A percentile compares a stretch with the other conserved stretches of the same genome.
Evolutionary conservation across 1,284 basidiomycete species (phyloP).

Genomic region (Pascua guehoae): DNA sequence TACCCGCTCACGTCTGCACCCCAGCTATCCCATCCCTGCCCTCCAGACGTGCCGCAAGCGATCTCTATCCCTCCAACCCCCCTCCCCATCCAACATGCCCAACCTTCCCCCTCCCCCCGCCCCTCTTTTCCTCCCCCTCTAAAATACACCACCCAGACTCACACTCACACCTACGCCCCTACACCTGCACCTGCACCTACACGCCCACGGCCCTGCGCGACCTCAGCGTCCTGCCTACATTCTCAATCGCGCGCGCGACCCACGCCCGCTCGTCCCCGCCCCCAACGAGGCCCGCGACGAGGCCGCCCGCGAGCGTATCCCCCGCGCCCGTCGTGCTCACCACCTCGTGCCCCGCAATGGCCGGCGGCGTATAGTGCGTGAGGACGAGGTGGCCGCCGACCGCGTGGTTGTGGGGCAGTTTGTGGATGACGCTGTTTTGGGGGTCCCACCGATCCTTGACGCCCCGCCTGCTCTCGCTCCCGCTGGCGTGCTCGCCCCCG

Average conservation of each 20-base stretch:
- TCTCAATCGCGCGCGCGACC: conserved; percentile 29
- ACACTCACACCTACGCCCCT: neutral
- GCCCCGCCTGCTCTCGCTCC: too few species aligned
- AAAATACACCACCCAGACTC: too few species aligned
- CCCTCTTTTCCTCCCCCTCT: too few species aligned
- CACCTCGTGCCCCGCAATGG: conserved; percentile 51
- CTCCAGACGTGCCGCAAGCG: too few species aligned
- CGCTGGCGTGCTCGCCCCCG: too few species aligned
- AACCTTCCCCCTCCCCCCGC: too few species aligned
- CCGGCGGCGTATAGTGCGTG: conserved; percentile 65
- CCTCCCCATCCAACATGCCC: too few species aligned
- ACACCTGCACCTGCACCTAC: conserved; percentile 21
- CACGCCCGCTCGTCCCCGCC: conserved; percentile 17
- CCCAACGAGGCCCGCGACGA: conserved; percentile 50
- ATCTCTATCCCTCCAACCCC: too few species aligned
- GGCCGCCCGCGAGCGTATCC: conserved; percentile 76
- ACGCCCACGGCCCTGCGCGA: conserved; percentile 31
- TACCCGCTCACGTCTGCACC: too few species aligned
- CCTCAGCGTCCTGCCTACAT: conserved; percentile 31
- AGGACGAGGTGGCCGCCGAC: conserved; percentile 53
- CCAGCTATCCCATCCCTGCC: too few species aligned
- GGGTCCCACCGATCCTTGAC: conserved; percentile 31
- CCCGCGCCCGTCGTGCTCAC: conserved; percentile 86
- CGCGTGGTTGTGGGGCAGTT: conserved; percentile 17
- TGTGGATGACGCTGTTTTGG: conserved; percentile 49